Percentiles rank a stretch among this genome's conserved stretches.
phyloP scores from a whole-genome alignment of 2,329 filamentous ascomycete genomes.

The Fusarium torulosum region DNA sequence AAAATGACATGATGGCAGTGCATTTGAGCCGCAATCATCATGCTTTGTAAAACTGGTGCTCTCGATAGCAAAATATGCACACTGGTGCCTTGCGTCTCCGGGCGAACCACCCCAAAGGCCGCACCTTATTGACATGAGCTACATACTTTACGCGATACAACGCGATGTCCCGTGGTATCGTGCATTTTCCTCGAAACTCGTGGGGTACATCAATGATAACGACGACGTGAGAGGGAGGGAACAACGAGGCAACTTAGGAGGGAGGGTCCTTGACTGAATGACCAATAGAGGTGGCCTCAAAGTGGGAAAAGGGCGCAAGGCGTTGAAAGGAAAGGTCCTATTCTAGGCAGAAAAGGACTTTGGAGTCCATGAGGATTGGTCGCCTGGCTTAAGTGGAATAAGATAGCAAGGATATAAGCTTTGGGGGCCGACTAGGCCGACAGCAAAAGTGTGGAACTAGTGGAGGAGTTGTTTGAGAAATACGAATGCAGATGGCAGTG shows the following conservation, averaged over 20 bases:
- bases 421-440: constrained; percentile 15
- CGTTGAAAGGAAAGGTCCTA: constrained; percentile 32
- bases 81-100: constrained; percentile 25
- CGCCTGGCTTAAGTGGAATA: constrained; percentile 32
- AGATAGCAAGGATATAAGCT: constrained; percentile 25
- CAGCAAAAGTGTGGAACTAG: constrained; percentile 25
- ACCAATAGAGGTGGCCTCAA: constrained; percentile 27
- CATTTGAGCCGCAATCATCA: constrained; percentile 19
- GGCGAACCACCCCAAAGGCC: constrained; percentile 17
- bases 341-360: constrained; percentile 41
- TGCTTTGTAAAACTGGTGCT: constrained; percentile 22
- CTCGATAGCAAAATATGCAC: constrained; percentile 13
- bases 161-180: constrained; percentile 40
- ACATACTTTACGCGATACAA: constrained; percentile 30
- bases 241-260: constrained; percentile 31
- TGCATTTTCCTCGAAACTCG: constrained; percentile 21
- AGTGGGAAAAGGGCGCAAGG: constrained; percentile 27
- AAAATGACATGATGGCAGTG: constrained; percentile 30
- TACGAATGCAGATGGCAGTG: constrained; percentile 25
- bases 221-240: constrained; percentile 29
- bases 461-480: constrained; percentile 33
- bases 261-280: constrained; percentile 25
- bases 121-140: constrained; percentile 3
- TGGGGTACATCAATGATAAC: constrained; percentile 23
- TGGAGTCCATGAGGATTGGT: constrained; percentile 31